A percentile compares a stretch with the other conserved stretches of the same genome.
Evolutionary conservation across 2,329 filamentous ascomycete genomes (phyloP).

Genomic region (Sclerotinia trifoliorum): DNA sequence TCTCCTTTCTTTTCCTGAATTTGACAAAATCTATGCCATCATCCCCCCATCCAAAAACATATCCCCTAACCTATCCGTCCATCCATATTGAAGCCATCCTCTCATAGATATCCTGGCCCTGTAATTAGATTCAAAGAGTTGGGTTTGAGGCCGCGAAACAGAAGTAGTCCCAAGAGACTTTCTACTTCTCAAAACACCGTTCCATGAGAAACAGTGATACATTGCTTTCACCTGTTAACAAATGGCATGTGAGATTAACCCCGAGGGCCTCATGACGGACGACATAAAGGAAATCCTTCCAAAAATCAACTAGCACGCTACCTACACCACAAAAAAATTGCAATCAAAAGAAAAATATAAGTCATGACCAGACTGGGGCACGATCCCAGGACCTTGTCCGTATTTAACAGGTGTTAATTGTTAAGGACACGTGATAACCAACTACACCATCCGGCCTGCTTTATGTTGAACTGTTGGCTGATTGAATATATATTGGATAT

Average conservation of each 20-base stretch:
- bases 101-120: background rate
- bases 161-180: background rate
- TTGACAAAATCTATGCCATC: background rate
- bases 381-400: constrained; percentile 14
- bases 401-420: constrained; percentile 1
- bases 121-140: background rate
- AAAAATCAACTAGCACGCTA: background rate
- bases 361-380: constrained; percentile 6
- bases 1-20: background rate
- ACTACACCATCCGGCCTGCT: constrained; percentile 7
- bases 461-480: rapidly evolving
- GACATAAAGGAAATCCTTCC: background rate
- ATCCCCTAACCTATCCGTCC: background rate
- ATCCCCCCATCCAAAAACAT: no score
- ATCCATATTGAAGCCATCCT: background rate
- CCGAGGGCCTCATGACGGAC: background rate
- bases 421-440: constrained; percentile 15
- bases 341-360: background rate
- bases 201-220: background rate
- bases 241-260: background rate
- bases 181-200: background rate
- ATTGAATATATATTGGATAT: background rate
- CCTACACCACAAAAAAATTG: no score
- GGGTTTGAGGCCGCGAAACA: background rate
- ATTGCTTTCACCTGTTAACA: background rate